phyloP scores from a whole-genome alignment of 768 basidiomycete species.

The Suillus fuscotomentosus region DNA sequence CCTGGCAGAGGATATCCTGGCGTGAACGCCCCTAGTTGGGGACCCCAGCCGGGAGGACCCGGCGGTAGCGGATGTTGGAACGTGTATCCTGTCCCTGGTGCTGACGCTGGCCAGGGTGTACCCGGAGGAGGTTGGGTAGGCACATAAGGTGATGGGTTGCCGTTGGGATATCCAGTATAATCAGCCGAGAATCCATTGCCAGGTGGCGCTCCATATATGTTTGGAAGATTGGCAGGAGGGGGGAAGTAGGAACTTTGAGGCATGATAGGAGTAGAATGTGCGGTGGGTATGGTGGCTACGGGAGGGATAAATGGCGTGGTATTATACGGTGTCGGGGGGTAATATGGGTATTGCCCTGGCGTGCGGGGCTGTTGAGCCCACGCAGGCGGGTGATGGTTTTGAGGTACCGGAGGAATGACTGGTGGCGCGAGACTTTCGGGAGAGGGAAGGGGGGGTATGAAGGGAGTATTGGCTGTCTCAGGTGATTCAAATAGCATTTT shows the following conservation, averaged over 20 bases:
- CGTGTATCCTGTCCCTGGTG: slow-evolving; percentile 18
- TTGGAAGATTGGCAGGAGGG: slow-evolving; percentile 29
- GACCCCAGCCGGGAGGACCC: slow-evolving; percentile 22
- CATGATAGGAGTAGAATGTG: slow-evolving; percentile 23
- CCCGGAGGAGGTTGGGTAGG: slow-evolving; percentile 17
- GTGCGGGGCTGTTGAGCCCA: slow-evolving; percentile 36
- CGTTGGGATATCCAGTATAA: slow-evolving; percentile 31
- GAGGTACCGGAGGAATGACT: slow-evolving; percentile 29
- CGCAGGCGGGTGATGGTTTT: slow-evolving; percentile 23
- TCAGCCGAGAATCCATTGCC: slow-evolving; percentile 22
- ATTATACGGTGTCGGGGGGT: slow-evolving; percentile 38
- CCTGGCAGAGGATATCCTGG: background rate
- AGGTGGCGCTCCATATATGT: slow-evolving; percentile 13
- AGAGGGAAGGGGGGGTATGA: slow-evolving; percentile 37
- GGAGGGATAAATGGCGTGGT: slow-evolving; percentile 38
- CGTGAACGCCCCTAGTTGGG: background rate
- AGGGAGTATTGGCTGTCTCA: slow-evolving; percentile 35
- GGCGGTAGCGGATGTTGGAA: slow-evolving; percentile 34
- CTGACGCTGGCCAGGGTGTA: slow-evolving; percentile 18
- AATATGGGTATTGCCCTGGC: slow-evolving; percentile 37
- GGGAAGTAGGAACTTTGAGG: slow-evolving; percentile 33
- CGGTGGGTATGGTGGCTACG: slow-evolving; percentile 28
- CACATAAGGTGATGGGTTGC: slow-evolving; percentile 27
- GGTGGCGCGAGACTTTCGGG: slow-evolving; percentile 35
- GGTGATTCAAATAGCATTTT: slow-evolving; percentile 30